Base-by-base conservation (phyloP, 345 rosid species). In the Salix purpurea region DNA sequence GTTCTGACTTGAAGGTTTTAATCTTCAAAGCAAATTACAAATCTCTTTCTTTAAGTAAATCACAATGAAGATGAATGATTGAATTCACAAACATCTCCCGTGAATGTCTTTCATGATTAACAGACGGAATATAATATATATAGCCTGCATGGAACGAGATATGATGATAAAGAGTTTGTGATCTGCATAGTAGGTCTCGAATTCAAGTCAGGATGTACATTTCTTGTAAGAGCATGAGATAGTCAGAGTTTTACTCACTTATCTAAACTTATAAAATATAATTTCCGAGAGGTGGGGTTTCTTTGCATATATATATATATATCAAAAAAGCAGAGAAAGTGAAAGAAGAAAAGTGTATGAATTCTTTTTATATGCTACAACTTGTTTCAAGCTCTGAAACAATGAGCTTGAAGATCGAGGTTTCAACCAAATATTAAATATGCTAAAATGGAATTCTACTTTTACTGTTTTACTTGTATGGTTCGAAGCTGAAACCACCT, bases 181-280 rank as follows among this genome's bases (percentile, higher is more conserved):
- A 36, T 36, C 0, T 36, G 1, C 0, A 36, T 0, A 36, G 5
- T 1, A 36, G 7, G 0, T 36, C 7, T 36, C 7, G 37, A 0
- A 1, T 36, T 36, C 37, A 5, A 36, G 7, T 36, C 7, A 36
- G 7, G 5, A 5, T 0, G 0, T 4, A 1, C 6, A 34, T 0
- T 4, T 1, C 5, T 34, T 4, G 1, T 34, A 34, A 34, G 1
- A 34, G 0, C 1, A 0, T 4, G 6, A 0, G 1, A 34, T 1
- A 34, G 1, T 4, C 6, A 5, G 6, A 34, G 1, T 34, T 19
- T 36, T 36, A 36, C 7, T 36, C 0, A 5, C 0, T 36, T 0
- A 36, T 36, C 7, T 36, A 0, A 5, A 1, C 5, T 5, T 5
- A 36, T 36, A 36, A 36, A 36, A 36, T 36, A 36, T 1, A 36